A percentile compares a stretch with the other conserved stretches of the same genome.
These are phyloP conservation scores for Quercus tomentella DNA, from an alignment of 331 rosid species.

Conservation along the genomic window DNA sequence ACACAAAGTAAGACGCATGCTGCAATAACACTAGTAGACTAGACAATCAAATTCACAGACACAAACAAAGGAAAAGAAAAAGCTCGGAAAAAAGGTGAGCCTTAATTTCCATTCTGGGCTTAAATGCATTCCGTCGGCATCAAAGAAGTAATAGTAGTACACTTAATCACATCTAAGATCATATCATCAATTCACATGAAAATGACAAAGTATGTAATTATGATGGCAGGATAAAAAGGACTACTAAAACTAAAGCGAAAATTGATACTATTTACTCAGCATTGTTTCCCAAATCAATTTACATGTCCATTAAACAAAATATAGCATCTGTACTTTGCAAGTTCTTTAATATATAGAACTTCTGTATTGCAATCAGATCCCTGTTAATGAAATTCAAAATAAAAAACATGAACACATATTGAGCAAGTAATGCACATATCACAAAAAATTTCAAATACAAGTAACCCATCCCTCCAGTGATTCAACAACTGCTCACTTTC, in stretches of 20 bases:
- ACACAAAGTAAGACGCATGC: background rate
- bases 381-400: slow-evolving; percentile 27
- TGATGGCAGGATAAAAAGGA: no score
- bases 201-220: no score
- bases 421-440: slow-evolving; percentile 7
- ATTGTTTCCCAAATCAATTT: background rate
- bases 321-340: slow-evolving; percentile 30
- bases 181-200: no score
- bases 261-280: background rate
- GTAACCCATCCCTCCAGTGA: slow-evolving; percentile 53
- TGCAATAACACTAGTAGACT: background rate
- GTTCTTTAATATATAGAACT: slow-evolving; percentile 60
- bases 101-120: background rate
- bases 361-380: slow-evolving; percentile 60
- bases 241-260: no score
- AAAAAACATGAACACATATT: background rate
- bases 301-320: background rate
- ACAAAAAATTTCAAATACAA: background rate
- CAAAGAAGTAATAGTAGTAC: background rate
- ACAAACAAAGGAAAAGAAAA: background rate
- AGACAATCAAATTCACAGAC: background rate
- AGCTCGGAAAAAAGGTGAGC: background rate
- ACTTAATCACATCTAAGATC: background rate
- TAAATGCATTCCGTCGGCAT: background rate
- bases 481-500: slow-evolving; percentile 72